Evolutionary conservation across 2,329 filamentous ascomycete species (phyloP).

Genomic region (Diaporthe ilicicola): DNA sequence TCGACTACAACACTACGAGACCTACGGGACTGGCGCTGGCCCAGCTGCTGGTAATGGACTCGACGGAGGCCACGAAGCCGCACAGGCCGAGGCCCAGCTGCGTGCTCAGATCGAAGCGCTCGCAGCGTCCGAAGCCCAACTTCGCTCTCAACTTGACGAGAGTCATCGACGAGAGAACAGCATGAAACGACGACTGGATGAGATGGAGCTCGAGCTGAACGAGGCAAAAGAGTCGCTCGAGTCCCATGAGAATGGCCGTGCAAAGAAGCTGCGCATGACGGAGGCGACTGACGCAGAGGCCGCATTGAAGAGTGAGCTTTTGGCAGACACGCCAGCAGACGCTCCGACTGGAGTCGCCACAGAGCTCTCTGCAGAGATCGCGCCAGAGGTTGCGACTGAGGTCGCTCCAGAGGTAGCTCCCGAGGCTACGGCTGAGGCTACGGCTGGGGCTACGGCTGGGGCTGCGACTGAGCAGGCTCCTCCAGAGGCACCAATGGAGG

Average conservation of each 20-base stretch:
- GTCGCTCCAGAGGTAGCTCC: background rate
- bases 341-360: background rate
- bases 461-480: conserved; percentile 3
- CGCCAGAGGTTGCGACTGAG: conserved; percentile 5
- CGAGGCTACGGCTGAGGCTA: background rate
- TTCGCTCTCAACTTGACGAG: conserved; percentile 76
- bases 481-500: conserved; percentile 1
- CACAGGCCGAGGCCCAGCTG: conserved; percentile 66
- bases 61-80: conserved; percentile 64
- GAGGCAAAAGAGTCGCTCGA: conserved; percentile 42
- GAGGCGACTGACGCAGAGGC: conserved; percentile 30
- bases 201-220: conserved; percentile 71
- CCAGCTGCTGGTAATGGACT: conserved; percentile 22
- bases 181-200: conserved; percentile 82
- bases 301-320: conserved; percentile 9
- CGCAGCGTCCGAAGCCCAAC: conserved; percentile 50
- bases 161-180: conserved; percentile 81
- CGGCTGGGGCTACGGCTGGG: conserved; percentile 2
- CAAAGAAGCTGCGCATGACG: conserved; percentile 44
- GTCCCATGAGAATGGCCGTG: conserved; percentile 39
- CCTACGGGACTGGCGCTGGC: conserved; percentile 66
- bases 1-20: conserved; percentile 75
- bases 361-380: conserved; percentile 1
- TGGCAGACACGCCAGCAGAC: conserved; percentile 13
- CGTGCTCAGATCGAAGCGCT: conserved; percentile 62